These are phyloP conservation scores for Exobasidium rhododendri DNA, from an alignment of 1,284 basidiomycete species.

Conservation along the genomic window DNA sequence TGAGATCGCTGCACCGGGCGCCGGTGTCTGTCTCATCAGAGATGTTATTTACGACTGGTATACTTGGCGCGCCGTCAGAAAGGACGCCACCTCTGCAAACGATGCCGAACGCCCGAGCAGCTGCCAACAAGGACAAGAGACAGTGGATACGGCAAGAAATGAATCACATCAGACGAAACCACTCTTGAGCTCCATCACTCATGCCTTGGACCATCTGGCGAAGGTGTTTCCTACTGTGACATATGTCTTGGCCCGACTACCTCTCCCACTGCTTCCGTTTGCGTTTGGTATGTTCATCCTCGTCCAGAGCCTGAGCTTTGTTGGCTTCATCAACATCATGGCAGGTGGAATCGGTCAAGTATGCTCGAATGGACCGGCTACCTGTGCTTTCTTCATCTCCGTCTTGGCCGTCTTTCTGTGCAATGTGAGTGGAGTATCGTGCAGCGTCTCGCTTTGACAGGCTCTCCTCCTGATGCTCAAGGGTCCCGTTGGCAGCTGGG, in stretches of 20 bases:
- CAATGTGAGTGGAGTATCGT: slow-evolving; percentile 62
- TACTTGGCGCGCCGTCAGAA: slow-evolving; percentile 20
- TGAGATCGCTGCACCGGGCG: slow-evolving; percentile 79
- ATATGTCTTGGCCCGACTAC: slow-evolving; percentile 69
- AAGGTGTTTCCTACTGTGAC: slow-evolving; percentile 71
- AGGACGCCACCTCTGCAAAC: slow-evolving; percentile 6
- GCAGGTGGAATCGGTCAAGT: slow-evolving; percentile 65
- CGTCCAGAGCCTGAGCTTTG: slow-evolving; percentile 75
- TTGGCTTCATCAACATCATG: slow-evolving; percentile 90
- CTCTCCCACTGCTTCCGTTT: slow-evolving; percentile 80
- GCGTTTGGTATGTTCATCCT: slow-evolving; percentile 94
- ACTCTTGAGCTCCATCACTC: background rate
- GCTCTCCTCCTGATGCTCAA: background rate
- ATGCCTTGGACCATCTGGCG: slow-evolving; percentile 18
- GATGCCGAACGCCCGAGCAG: background rate
- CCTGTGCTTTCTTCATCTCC: slow-evolving; percentile 59
- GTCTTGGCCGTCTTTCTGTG: slow-evolving; percentile 69
- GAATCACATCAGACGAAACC: slow-evolving; percentile 5
- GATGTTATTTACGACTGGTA: slow-evolving; percentile 66
- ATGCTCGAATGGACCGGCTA: slow-evolving; percentile 57
- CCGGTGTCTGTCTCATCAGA: slow-evolving; percentile 67
- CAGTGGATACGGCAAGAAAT: slow-evolving; percentile 1
- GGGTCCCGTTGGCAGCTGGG: slow-evolving; percentile 58
- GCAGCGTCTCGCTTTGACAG: background rate
- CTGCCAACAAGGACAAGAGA: background rate